Evolutionary conservation across 2,329 filamentous ascomycete genomes (phyloP), one percentile per base, ranked within the genome.

Genomic region (Fusarium siculi): DNA sequence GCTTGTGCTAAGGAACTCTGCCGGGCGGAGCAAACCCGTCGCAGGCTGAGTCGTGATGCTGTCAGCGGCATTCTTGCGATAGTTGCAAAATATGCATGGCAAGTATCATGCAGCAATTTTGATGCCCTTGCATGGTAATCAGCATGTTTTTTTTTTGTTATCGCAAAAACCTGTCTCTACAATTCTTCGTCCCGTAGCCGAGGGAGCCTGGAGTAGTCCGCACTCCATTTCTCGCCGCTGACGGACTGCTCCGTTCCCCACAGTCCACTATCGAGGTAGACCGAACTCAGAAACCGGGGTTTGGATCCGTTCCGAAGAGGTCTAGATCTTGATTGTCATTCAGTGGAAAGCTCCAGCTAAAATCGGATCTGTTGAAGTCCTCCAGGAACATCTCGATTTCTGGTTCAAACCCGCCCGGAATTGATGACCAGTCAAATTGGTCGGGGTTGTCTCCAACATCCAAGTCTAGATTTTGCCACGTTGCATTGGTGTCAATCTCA

Each of bases 321-420:
- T 60, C 42, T 12, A 43, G 28, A 10, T 72, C 71, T 43, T 68
- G 59, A 16, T 34, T 62, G 2, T 19, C 58, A 3, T 72, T 70
- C 21, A 63, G 34, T 12, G 65, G 46, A 42, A 72, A 69, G 36
- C 40, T 72, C 65, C 68, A 70, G 1, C 49, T 72, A 18, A 72
- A 70, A 9, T 70, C 70, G 3, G 65, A 73, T 15, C 37, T n/a
- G 43, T 61, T 70, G 6, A 69, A 69, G 19, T 72, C 70, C 9
- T 69, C 57, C 15, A 73, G 47, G 50, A 72, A 73, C 42, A 63
- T 72, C n/a, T 73, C 68, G 15, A 73, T 72, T n/a, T 73, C 70
- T 4, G 68, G 68, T 15, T 69, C 66, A 5, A 72, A 61, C 8
- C 64, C 64, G 25, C 23, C 21, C 18, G 57, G 50, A 32, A 43